phyloP scores from a whole-genome alignment of 116 monocot genomes.

The Cymodocea nodosa region DNA sequence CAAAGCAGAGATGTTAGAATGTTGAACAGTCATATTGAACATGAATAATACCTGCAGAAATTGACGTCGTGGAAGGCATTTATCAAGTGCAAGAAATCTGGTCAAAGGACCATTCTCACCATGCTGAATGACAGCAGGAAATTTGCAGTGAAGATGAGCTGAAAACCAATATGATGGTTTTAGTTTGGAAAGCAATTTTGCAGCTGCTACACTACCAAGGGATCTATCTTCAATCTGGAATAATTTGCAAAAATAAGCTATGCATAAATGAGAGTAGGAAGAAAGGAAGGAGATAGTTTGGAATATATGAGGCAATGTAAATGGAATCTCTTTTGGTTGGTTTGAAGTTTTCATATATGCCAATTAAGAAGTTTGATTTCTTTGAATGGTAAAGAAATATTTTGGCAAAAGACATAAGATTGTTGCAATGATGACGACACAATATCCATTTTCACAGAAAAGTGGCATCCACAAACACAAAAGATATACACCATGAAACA shows the following conservation, averaged over 20 bases:
- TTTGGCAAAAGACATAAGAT: not conserved
- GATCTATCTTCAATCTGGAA: slow-evolving; percentile 60
- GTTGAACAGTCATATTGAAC: not conserved
- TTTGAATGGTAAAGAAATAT: not conserved
- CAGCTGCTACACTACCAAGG: slow-evolving; percentile 77
- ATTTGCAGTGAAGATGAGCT: slow-evolving; percentile 92
- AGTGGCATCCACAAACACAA: no score
- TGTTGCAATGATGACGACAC: not conserved
- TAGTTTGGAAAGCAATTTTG: slow-evolving; percentile 53
- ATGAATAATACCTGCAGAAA: slow-evolving; percentile 56
- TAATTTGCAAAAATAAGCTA: not conserved
- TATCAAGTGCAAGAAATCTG: slow-evolving; percentile 96
- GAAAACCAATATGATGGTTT: slow-evolving; percentile 88
- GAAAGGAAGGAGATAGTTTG: not conserved
- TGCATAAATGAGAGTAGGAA: not conserved
- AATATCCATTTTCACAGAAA: not conserved
- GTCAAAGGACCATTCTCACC: slow-evolving; percentile 72
- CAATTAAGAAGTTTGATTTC: no score
- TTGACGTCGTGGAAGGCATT: slow-evolving; percentile 58
- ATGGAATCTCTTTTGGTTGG: no score
- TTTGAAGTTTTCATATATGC: no score
- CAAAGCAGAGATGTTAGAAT: not conserved
- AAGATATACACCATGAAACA: no score
- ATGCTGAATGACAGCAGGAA: slow-evolving; percentile 84
- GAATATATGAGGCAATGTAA: no score